Percentiles rank a stretch among this genome's conserved stretches.
Evolutionary conservation across 495 filamentous ascomycete species (phyloP).

Genomic region (Annulohypoxylon stygium): DNA sequence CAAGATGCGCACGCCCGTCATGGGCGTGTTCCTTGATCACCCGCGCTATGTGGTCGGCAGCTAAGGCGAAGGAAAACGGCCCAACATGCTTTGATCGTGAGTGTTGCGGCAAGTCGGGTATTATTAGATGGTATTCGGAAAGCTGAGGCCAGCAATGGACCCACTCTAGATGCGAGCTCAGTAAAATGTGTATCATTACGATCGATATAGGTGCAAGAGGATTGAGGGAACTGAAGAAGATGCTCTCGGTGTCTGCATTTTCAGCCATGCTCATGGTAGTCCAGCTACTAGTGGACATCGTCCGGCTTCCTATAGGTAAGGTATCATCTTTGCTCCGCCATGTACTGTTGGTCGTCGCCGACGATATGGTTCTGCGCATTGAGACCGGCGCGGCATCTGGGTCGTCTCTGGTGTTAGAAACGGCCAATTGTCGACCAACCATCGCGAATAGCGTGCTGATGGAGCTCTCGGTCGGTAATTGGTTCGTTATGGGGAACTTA

Average conservation of each 20-base stretch:
- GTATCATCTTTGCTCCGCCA: conserved; percentile 31
- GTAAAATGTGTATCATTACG: conserved; percentile 52
- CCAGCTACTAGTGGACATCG: conserved; percentile 44
- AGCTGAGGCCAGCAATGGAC: conserved; percentile 48
- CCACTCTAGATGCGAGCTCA: conserved; percentile 55
- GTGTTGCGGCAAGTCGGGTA: conserved; percentile 53
- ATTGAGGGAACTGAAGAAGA: conserved; percentile 41
- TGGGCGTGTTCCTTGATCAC: conserved; percentile 52
- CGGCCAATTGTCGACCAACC: conserved; percentile 6
- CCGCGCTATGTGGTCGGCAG: conserved; percentile 46
- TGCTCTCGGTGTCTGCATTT: conserved; percentile 10
- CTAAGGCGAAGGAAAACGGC: conserved; percentile 44
- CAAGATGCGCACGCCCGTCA: conserved; percentile 47
- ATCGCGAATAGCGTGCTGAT: conserved; percentile 3
- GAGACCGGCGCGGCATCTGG: conserved; percentile 1
- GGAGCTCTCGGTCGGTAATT: not conserved
- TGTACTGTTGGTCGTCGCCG: conserved; percentile 24
- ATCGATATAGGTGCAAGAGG: conserved; percentile 47
- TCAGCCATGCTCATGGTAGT: conserved; percentile 21
- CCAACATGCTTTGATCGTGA: conserved; percentile 41
- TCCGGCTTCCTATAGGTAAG: conserved; percentile 24
- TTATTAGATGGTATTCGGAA: conserved; percentile 52
- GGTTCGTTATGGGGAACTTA: not conserved
- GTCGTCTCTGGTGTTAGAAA: conserved; percentile 14
- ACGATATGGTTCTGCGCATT: conserved; percentile 38